These are phyloP conservation scores for Metschnikowia rubicola DNA, from an alignment of 805 yeast genomes.

Conservation along the genomic window DNA sequence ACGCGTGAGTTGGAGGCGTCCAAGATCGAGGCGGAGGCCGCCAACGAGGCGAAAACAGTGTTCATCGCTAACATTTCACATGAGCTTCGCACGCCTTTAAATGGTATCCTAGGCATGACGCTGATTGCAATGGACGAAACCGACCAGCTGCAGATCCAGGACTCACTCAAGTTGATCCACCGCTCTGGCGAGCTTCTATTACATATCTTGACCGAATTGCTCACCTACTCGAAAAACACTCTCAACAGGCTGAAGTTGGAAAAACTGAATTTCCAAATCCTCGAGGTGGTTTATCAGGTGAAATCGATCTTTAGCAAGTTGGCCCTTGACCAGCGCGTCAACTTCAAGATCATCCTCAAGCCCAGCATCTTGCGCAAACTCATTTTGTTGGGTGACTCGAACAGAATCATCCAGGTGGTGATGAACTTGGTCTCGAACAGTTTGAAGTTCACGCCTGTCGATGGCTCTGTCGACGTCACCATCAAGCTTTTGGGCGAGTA, in stretches of 20 bases:
- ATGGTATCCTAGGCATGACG: constrained; percentile 95
- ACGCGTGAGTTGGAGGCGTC: constrained; percentile 88
- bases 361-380: constrained; percentile 62
- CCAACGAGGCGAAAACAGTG: constrained; percentile 94
- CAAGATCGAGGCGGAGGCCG: constrained; percentile 85
- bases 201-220: constrained; percentile 84
- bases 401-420: constrained; percentile 84
- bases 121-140: constrained; percentile 88
- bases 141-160: constrained; percentile 63
- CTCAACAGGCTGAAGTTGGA: constrained; percentile 80
- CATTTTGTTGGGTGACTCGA: constrained; percentile 82
- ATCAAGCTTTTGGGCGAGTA: constrained; percentile 69
- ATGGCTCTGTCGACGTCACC: constrained; percentile 70
- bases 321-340: constrained; percentile 74
- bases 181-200: constrained; percentile 87
- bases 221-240: constrained; percentile 91
- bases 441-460: constrained; percentile 86
- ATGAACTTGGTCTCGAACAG: constrained; percentile 92
- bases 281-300: constrained; percentile 81
- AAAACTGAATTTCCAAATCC: constrained; percentile 71
- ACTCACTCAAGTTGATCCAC: constrained; percentile 76
- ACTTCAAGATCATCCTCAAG: constrained; percentile 54
- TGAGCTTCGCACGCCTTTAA: constrained; percentile 91
- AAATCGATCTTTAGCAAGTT: constrained; percentile 80
- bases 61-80: constrained; percentile 91